These are phyloP conservation scores for Microsporum canis DNA, from an alignment of 2,329 filamentous ascomycete species.

Conservation along the genomic window DNA sequence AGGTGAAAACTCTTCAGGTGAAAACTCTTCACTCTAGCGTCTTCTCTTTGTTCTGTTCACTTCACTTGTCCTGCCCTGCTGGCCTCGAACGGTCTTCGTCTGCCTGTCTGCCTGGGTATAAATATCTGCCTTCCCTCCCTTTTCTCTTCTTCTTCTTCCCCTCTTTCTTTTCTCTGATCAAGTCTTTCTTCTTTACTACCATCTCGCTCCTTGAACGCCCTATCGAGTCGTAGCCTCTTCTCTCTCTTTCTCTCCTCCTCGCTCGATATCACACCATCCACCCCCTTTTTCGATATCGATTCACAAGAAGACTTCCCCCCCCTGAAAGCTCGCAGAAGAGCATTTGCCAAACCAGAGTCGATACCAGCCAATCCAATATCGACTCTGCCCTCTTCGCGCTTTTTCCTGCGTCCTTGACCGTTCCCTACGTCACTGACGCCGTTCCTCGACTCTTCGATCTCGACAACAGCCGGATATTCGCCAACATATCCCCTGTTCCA, in stretches of 20 bases:
- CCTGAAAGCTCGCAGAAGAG: not conserved
- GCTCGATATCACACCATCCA: not conserved
- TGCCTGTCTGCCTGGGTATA: constrained; percentile 1
- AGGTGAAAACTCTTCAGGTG: not conserved
- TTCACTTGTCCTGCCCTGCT: not conserved
- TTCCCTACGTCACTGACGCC: not conserved
- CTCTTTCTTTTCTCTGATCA: not conserved
- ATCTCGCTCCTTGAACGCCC: not conserved
- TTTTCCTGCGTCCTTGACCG: not conserved
- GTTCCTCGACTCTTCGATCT: not conserved
- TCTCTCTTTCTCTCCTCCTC: not conserved
- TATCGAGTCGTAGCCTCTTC: not conserved
- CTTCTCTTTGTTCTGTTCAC: not conserved
- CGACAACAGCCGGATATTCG: not conserved
- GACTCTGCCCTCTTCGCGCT: not conserved
- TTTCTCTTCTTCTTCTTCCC: not conserved
- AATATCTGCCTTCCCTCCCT: constrained; percentile 3
- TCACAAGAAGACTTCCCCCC: not conserved
- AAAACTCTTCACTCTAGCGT: not conserved
- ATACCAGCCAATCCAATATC: not conserved
- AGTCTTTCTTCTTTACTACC: not conserved
- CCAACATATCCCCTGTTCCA: not conserved
- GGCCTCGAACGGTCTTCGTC: not conserved
- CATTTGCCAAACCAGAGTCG: not conserved
- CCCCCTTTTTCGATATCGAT: not conserved